These are phyloP conservation scores for Allium fistulosum DNA, from an alignment of 106 monocot species.

Conservation along the genomic window DNA sequence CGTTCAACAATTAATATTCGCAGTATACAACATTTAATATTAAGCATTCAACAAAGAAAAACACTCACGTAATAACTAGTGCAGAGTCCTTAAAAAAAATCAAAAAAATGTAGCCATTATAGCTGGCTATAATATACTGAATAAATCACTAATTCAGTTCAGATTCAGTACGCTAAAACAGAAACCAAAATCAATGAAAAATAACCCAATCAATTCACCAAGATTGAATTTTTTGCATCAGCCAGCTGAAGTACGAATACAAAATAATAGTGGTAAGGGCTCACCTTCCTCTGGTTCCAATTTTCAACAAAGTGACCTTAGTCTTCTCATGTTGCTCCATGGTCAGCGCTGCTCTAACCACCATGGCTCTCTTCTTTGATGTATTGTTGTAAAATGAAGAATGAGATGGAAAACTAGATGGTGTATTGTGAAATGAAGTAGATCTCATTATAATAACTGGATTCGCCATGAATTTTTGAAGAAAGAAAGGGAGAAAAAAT, in stretches of 20 bases:
- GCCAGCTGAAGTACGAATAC: not conserved
- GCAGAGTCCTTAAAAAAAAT: not conserved
- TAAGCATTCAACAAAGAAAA: too few species aligned
- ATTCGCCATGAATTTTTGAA: constrained; percentile 10
- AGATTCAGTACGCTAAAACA: too few species aligned
- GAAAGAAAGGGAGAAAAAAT: not conserved
- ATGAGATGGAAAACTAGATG: not conserved
- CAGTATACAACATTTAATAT: too few species aligned
- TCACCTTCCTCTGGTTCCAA: constrained; percentile 95
- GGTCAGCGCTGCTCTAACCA: constrained; percentile 36
- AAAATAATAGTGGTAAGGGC: not conserved
- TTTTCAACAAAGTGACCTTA: constrained; percentile 66
- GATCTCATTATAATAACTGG: constrained; percentile 27
- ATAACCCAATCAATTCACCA: not conserved
- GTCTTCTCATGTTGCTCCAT: constrained; percentile 59
- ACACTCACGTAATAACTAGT: too few species aligned
- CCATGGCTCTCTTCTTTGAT: constrained; percentile 18
- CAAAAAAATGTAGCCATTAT: not conserved
- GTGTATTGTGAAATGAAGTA: constrained; percentile 15
- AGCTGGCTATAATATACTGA: not conserved
- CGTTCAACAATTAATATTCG: too few species aligned
- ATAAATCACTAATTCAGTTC: not conserved
- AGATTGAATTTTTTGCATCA: not conserved
- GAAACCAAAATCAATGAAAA: not conserved
- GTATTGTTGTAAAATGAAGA: not conserved